Evolutionary conservation across 805 yeast species (phyloP).

Genomic region (Jamesozyma piceae): DNA sequence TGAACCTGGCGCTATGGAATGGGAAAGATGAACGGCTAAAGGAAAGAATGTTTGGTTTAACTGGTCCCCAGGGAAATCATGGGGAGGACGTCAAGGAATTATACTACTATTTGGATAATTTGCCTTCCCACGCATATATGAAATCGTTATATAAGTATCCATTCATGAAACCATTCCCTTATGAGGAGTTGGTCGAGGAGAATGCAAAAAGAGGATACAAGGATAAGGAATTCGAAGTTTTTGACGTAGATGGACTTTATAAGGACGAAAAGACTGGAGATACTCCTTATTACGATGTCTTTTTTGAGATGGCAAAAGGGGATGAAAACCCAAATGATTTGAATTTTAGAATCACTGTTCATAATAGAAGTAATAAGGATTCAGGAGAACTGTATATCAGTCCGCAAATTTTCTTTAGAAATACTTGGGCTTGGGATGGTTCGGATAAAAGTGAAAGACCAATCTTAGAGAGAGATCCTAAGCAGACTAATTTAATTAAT

Average conservation of each 20-base stretch:
- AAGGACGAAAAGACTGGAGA: conserved; percentile 44
- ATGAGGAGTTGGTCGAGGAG: conserved; percentile 60
- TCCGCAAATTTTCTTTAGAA: conserved; percentile 79
- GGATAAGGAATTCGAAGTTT: conserved; percentile 71
- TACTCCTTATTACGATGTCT: conserved; percentile 75
- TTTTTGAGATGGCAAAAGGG: conserved; percentile 82
- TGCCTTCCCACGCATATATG: conserved; percentile 90
- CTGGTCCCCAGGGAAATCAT: conserved; percentile 91
- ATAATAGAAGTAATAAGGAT: conserved; percentile 62
- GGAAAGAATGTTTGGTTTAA: conserved; percentile 79
- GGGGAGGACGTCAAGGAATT: conserved; percentile 91
- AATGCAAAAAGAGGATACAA: conserved; percentile 55
- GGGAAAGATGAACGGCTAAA: conserved; percentile 77
- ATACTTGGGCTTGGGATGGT: conserved; percentile 84
- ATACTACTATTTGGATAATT: conserved; percentile 79
- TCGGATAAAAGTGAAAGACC: conserved; percentile 43
- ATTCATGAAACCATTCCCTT: conserved; percentile 67
- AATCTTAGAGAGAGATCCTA: conserved; percentile 30
- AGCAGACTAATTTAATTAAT: conserved; percentile 40
- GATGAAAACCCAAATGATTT: conserved; percentile 74
- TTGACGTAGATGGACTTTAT: conserved; percentile 62
- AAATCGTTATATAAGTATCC: conserved; percentile 89
- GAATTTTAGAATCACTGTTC: conserved; percentile 78
- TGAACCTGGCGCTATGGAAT: conserved; percentile 83
- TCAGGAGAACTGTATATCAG: conserved; percentile 79